Percentiles rank a stretch among this genome's conserved stretches.
Evolutionary conservation across 225 moss, liverwort and hornwort species (phyloP).

Genomic region (Neckera pumila): DNA sequence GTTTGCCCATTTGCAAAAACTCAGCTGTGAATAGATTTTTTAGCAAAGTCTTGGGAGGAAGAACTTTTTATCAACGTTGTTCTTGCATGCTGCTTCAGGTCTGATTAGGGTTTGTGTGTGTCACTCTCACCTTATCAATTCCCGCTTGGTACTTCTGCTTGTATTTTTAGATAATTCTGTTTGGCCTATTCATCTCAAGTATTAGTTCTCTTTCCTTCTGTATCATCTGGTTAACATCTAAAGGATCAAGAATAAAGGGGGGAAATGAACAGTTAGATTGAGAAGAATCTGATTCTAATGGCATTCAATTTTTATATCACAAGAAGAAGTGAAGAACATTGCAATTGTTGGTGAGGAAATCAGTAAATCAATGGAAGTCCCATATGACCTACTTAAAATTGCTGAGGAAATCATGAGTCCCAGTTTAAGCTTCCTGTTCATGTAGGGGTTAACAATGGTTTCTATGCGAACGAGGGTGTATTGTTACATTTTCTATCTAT

Average conservation of each 20-base stretch:
- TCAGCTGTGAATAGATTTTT: background rate
- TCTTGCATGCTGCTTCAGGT: background rate
- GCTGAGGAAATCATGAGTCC: background rate
- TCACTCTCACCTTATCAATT: background rate
- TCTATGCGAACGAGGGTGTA: no score
- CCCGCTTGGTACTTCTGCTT: background rate
- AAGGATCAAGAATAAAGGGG: background rate
- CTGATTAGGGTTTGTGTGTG: background rate
- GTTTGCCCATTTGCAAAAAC: background rate
- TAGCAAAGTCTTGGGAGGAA: background rate
- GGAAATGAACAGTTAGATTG: background rate
- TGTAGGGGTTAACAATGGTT: background rate
- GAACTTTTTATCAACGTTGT: background rate
- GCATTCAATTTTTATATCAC: background rate
- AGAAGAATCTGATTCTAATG: background rate
- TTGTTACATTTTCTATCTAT: background rate
- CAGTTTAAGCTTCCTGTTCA: background rate
- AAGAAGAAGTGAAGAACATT: background rate
- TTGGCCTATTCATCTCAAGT: background rate
- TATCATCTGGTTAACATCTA: background rate
- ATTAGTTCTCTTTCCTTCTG: background rate
- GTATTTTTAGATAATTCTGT: background rate
- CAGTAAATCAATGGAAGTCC: background rate
- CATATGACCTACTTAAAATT: background rate
- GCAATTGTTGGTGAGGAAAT: background rate